Evolutionary conservation across 75 land plant species (phyloP).

Genomic region (Cryptomeria japonica): DNA sequence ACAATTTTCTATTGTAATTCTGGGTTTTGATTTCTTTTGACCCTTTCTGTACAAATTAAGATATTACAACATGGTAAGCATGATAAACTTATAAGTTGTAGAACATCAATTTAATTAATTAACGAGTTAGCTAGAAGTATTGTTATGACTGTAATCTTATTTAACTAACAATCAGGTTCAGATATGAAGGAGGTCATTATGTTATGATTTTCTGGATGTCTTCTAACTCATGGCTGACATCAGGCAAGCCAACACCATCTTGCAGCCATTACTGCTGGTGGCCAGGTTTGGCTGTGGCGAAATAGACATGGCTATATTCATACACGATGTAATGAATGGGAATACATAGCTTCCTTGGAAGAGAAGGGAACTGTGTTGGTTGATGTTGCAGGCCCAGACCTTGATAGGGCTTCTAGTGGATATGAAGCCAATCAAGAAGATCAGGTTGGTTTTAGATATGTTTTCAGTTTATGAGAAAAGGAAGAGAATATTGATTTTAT

Average conservation of each 20-base stretch:
- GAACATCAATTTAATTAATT: neutral
- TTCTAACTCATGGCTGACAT: neutral
- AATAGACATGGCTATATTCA: constrained; percentile 41
- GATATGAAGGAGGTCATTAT: neutral
- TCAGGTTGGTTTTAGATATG: constrained; percentile 20
- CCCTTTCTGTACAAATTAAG: neutral
- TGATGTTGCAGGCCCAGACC: constrained; percentile 48
- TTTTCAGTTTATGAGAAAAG: neutral
- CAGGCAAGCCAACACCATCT: constrained; percentile 54
- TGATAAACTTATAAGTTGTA: too few species aligned
- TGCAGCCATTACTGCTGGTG: constrained; percentile 48
- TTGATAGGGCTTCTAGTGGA: constrained; percentile 35
- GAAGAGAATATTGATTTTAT: neutral
- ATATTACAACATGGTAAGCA: neutral
- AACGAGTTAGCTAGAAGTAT: neutral
- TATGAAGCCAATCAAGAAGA: constrained; percentile 44
- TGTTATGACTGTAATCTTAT: neutral
- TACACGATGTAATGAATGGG: constrained; percentile 43
- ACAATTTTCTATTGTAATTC: neutral
- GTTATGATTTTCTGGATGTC: neutral
- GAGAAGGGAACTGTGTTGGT: constrained; percentile 22
- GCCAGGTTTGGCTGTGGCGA: constrained; percentile 47
- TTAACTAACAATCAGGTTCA: neutral
- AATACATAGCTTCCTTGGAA: constrained; percentile 32
- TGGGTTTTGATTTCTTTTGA: neutral